Conservation (phyloP, 768 basidiomycete species). For the Trametes maxima region DNA sequence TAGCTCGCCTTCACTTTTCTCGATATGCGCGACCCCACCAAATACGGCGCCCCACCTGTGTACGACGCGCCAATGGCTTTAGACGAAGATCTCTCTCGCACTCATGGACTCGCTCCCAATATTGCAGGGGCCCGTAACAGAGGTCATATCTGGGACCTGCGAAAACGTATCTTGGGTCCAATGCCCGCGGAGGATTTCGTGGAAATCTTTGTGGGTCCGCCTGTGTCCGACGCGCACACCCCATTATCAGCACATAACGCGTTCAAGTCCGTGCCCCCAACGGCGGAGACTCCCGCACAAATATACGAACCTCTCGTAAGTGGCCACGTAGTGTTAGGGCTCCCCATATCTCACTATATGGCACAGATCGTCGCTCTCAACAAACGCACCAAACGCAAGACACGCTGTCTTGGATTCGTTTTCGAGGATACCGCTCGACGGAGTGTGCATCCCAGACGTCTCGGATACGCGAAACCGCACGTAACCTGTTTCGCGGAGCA, state of each 20-base stretch:
- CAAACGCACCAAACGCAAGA: neutral
- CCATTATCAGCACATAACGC: neutral
- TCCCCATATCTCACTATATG: neutral
- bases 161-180: neutral
- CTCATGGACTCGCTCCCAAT: neutral
- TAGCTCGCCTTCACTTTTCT: neutral
- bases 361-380: neutral
- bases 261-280: neutral
- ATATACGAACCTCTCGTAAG: slow-evolving; percentile 1
- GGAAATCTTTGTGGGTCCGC: neutral
- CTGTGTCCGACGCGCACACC: neutral
- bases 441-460: neutral
- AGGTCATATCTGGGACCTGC: neutral
- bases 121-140: neutral
- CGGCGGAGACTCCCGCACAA: neutral
- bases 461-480: slow-evolving; percentile 7
- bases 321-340: neutral
- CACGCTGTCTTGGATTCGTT: slow-evolving; percentile 4
- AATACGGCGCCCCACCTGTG: neutral
- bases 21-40: neutral
- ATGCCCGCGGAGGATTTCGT: neutral
- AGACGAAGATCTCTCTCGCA: neutral
- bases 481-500: slow-evolving; percentile 6
- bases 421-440: neutral
- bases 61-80: slow-evolving; percentile 1